Evolutionary conservation across 805 yeast genomes (phyloP).

Genomic region (Debaryomyces tyrocola): DNA sequence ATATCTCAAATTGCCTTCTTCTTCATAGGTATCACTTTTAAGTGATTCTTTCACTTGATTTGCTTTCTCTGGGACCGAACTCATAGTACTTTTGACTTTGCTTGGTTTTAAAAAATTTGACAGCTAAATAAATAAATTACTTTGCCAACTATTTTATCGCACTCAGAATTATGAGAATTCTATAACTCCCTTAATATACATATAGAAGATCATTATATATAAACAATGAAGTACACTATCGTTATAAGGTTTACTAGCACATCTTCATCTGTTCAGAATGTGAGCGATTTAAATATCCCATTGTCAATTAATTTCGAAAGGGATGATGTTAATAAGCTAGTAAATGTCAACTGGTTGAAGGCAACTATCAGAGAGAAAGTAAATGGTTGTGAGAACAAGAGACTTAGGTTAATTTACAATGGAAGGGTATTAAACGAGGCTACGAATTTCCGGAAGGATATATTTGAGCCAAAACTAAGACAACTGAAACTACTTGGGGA

Average conservation of each 20-base stretch:
- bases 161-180: no score
- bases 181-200: no score
- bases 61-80: not conserved
- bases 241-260: conserved; percentile 33
- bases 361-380: conserved; percentile 26
- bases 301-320: conserved; percentile 23
- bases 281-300: conserved; percentile 30
- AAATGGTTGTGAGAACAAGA: conserved; percentile 31
- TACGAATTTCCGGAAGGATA: conserved; percentile 54
- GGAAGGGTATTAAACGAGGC: conserved; percentile 64
- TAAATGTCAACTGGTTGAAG: conserved; percentile 32
- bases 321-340: conserved; percentile 31
- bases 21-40: conserved; percentile 14
- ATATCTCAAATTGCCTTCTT: conserved; percentile 51
- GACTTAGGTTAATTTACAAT: conserved; percentile 66
- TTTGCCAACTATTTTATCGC: no score
- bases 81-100: not conserved
- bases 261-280: conserved; percentile 14
- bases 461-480: conserved; percentile 31
- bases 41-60: conserved; percentile 7
- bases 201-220: no score
- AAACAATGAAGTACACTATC: conserved; percentile 22
- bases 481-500: conserved; percentile 8
- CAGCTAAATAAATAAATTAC: no score
- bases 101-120: no score